A percentile compares a stretch with the other conserved stretches of the same genome.
phyloP scores from a whole-genome alignment of 1,139 yeast species.

The Debaryomyces udenii region DNA sequence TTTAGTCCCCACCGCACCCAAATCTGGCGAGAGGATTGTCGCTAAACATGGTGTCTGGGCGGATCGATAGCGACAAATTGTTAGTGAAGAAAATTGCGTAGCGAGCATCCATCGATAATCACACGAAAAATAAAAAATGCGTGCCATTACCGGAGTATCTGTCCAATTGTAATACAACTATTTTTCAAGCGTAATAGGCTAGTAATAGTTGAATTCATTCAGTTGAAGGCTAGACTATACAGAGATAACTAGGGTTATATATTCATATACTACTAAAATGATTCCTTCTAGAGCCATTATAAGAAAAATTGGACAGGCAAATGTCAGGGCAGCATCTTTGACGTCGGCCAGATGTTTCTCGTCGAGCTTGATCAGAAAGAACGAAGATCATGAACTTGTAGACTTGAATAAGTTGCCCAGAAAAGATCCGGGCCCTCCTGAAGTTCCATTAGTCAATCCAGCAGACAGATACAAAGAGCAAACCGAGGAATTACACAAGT shows the following conservation, averaged over 20 bases:
- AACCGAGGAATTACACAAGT: constrained; percentile 76
- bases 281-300: constrained; percentile 9
- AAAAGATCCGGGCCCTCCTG: constrained; percentile 35
- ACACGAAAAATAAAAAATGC: not conserved
- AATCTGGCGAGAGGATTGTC: too few species aligned
- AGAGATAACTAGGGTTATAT: not conserved
- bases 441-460: constrained; percentile 73
- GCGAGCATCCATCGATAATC: too few species aligned
- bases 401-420: constrained; percentile 46
- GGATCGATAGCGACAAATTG: too few species aligned
- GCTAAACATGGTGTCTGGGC: too few species aligned
- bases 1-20: too few species aligned
- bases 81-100: too few species aligned
- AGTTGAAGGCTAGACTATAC: not conserved
- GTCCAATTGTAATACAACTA: constrained; percentile 16
- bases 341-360: constrained; percentile 15
- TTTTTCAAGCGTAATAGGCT: constrained; percentile 11
- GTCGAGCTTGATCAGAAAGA: constrained; percentile 12
- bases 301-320: constrained; percentile 10
- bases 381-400: constrained; percentile 34
- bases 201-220: not conserved
- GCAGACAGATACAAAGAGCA: constrained; percentile 74
- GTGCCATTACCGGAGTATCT: constrained; percentile 1
- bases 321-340: constrained; percentile 9
- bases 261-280: constrained; percentile 5